phyloP scores from a whole-genome alignment of 495 filamentous ascomycete genomes.

The Chaetomium fimeti region DNA sequence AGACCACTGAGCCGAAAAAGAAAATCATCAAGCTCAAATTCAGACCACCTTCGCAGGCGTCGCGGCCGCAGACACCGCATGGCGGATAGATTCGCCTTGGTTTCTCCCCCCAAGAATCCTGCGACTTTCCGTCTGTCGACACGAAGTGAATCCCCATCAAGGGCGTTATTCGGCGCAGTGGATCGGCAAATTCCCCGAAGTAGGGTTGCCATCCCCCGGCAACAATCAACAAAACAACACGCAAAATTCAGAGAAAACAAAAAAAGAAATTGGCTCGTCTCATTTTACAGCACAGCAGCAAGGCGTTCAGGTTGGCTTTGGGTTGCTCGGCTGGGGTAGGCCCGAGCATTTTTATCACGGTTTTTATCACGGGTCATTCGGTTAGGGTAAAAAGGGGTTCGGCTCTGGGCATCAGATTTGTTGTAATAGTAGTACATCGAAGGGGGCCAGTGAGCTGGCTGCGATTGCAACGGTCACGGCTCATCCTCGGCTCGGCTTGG shows the following conservation, averaged over 20 bases:
- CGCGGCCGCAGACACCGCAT: constrained; percentile 9
- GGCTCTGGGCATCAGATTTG: neutral
- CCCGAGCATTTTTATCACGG: neutral
- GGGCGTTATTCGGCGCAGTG: neutral
- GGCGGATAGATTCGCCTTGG: neutral
- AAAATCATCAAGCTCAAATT: constrained; percentile 42
- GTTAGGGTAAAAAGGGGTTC: neutral
- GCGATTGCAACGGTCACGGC: no score
- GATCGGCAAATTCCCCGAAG: no score
- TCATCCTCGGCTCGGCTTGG: neutral
- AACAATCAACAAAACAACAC: neutral
- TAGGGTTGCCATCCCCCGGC: neutral
- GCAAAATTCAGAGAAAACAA: neutral
- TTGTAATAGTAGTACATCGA: neutral
- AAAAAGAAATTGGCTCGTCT: neutral
- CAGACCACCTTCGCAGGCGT: constrained; percentile 13
- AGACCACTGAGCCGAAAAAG: constrained; percentile 14
- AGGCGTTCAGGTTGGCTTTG: constrained; percentile 9
- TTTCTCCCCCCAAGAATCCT: neutral
- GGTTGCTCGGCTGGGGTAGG: neutral
- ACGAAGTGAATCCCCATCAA: neutral
- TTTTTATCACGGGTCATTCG: constrained; percentile 4
- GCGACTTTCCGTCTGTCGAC: neutral
- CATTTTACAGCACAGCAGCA: constrained; percentile 1
- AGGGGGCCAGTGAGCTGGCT: no score